These are phyloP conservation scores for Saccharomycopsis sp. DNA, from an alignment of 805 yeast species.

Conservation along the genomic window DNA sequence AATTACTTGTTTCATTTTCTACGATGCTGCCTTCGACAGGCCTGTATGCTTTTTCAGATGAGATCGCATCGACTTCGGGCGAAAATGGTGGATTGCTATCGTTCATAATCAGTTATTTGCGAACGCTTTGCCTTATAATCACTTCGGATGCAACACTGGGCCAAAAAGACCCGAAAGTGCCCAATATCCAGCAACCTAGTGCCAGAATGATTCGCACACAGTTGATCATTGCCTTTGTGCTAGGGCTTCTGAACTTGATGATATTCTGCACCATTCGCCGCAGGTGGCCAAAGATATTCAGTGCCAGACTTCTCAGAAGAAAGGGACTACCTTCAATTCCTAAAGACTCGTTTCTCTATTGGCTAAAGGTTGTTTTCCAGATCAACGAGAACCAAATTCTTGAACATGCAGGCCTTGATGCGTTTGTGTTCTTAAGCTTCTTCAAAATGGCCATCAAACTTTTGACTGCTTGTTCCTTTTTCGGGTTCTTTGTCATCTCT, in stretches of 20 bases:
- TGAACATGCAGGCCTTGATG: constrained; percentile 90
- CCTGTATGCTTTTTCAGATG: background rate
- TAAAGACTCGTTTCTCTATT: constrained; percentile 55
- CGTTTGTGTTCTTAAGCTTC: constrained; percentile 84
- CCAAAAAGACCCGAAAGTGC: constrained; percentile 12
- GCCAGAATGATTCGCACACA: constrained; percentile 71
- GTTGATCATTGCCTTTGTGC: constrained; percentile 53
- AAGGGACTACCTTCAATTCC: constrained; percentile 56
- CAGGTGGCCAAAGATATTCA: constrained; percentile 75
- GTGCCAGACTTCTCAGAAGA: constrained; percentile 54
- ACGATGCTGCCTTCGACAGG: background rate
- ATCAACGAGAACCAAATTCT: constrained; percentile 71
- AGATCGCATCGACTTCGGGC: background rate
- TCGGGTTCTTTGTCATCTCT: constrained; percentile 69
- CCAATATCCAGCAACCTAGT: constrained; percentile 22
- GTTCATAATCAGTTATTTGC: background rate
- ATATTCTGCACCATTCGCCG: constrained; percentile 65
- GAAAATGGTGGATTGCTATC: background rate
- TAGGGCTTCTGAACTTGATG: constrained; percentile 65
- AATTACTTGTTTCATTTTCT: background rate
- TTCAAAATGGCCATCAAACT: constrained; percentile 82
- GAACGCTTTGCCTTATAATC: background rate
- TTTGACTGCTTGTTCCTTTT: constrained; percentile 53
- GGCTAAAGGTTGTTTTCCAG: constrained; percentile 61
- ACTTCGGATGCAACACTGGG: background rate